These are phyloP conservation scores for Cyclotella cryptica DNA, from an alignment of 108 stramenopile species.

Conservation along the genomic window DNA sequence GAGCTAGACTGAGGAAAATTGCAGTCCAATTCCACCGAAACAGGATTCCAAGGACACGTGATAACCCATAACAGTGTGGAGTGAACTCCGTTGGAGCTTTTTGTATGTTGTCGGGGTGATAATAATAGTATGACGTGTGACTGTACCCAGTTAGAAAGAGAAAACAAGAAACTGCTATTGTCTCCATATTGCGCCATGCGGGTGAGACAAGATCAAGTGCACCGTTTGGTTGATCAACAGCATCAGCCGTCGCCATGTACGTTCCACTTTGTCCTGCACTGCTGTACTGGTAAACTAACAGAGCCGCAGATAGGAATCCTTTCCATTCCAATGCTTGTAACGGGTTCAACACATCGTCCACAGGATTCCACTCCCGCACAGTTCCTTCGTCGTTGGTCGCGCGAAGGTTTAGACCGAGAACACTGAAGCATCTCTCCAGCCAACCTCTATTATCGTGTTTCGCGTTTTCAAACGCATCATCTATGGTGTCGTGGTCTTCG, in stretches of 20 bases:
- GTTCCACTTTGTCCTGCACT: conserved; percentile 36
- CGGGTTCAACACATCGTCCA: conserved; percentile 68
- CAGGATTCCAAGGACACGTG: conserved; percentile 79
- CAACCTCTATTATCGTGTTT: conserved; percentile 13
- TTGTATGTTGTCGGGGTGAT: conserved; percentile 33
- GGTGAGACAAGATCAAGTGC: conserved; percentile 65
- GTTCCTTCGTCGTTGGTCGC: background rate
- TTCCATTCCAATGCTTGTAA: conserved; percentile 93
- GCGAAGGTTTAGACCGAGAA: conserved; percentile 14
- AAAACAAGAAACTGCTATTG: conserved; percentile 79
- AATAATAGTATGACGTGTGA: conserved; percentile 81
- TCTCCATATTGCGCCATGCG: conserved; percentile 77
- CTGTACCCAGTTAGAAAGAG: conserved; percentile 90
- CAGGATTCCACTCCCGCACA: conserved; percentile 11
- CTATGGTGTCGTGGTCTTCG: conserved; percentile 26
- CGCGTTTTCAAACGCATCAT: conserved; percentile 29
- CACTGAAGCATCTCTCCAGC: background rate
- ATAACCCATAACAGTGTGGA: conserved; percentile 59
- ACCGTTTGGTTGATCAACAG: conserved; percentile 4
- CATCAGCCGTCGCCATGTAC: conserved; percentile 1
- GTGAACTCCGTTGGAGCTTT: background rate
- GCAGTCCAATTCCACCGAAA: conserved; percentile 87
- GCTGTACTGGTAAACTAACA: conserved; percentile 83
- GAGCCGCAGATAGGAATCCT: conserved; percentile 75
- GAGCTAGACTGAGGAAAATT: conserved; percentile 62